Evolutionary conservation across 805 yeast species (phyloP).

Genomic region (Yarrowia bubula): DNA sequence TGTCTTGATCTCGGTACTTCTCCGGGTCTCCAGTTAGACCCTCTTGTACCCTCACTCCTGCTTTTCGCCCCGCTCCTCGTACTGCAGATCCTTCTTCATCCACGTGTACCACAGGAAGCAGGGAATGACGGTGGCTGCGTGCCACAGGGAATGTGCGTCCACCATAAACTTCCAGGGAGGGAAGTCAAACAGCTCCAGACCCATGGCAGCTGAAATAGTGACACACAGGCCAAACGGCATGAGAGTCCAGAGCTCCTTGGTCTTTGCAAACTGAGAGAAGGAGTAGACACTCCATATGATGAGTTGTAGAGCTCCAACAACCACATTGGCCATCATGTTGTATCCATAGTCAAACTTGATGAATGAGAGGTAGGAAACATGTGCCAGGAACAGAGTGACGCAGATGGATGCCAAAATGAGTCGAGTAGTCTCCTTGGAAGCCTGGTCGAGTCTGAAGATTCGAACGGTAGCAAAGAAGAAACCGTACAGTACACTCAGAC

Average conservation of each 20-base stretch:
- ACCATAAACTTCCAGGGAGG: conserved; percentile 65
- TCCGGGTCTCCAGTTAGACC: neutral
- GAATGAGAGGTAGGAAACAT: conserved; percentile 60
- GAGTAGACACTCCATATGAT: conserved; percentile 46
- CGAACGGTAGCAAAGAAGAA: conserved; percentile 67
- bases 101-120: conserved; percentile 67
- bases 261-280: conserved; percentile 35
- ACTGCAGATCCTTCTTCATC: conserved; percentile 39
- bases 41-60: conserved; percentile 24
- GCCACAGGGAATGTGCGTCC: conserved; percentile 96
- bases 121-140: conserved; percentile 80
- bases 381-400: conserved; percentile 54
- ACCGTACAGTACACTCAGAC: conserved; percentile 78
- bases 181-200: conserved; percentile 89
- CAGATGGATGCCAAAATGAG: conserved; percentile 45
- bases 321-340: conserved; percentile 86
- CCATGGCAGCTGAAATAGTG: conserved; percentile 68
- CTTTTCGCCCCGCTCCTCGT: neutral
- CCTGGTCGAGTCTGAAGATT: conserved; percentile 54
- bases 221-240: conserved; percentile 54
- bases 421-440: conserved; percentile 38
- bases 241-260: conserved; percentile 43
- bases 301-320: conserved; percentile 76
- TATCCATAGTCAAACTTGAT: conserved; percentile 87
- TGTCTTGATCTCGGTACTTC: neutral